Conservation (phyloP, 441 rosid genomes). For the Theobroma grandiflorum region DNA sequence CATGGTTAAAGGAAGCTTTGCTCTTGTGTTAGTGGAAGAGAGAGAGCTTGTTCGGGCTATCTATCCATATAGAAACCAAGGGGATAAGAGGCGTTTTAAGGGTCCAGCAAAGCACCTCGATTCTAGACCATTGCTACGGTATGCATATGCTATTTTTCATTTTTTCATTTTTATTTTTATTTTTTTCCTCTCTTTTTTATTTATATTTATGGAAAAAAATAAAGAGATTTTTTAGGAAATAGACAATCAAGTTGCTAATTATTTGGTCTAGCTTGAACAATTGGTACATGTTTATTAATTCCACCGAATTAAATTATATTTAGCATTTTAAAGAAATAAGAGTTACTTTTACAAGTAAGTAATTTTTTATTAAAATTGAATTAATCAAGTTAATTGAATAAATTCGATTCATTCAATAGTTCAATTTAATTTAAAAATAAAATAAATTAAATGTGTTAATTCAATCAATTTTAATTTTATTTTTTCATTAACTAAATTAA, state of each 20-base stretch:
- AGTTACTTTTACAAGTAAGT: background rate
- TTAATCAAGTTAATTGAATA: too few species aligned
- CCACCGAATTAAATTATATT: background rate
- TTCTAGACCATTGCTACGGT: background rate
- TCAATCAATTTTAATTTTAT: too few species aligned
- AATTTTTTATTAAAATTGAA: too few species aligned
- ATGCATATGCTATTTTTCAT: background rate
- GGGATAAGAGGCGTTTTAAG: background rate
- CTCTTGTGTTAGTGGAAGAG: background rate
- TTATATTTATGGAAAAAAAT: background rate
- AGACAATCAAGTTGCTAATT: background rate
- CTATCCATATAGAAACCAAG: background rate
- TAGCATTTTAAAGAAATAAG: background rate
- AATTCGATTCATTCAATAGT: too few species aligned
- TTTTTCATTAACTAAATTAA: too few species aligned
- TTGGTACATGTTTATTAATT: background rate
- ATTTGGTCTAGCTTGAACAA: background rate
- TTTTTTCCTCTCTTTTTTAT: background rate
- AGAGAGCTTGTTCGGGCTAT: background rate
- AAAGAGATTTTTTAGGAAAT: background rate
- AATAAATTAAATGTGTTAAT: too few species aligned
- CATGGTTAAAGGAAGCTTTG: conserved; percentile 35
- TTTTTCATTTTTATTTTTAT: background rate
- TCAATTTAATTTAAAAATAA: too few species aligned
- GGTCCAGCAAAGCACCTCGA: conserved; percentile 17